Evolutionary conservation across 768 basidiomycete genomes (phyloP).

Genomic region (Mycena epipterygia): DNA sequence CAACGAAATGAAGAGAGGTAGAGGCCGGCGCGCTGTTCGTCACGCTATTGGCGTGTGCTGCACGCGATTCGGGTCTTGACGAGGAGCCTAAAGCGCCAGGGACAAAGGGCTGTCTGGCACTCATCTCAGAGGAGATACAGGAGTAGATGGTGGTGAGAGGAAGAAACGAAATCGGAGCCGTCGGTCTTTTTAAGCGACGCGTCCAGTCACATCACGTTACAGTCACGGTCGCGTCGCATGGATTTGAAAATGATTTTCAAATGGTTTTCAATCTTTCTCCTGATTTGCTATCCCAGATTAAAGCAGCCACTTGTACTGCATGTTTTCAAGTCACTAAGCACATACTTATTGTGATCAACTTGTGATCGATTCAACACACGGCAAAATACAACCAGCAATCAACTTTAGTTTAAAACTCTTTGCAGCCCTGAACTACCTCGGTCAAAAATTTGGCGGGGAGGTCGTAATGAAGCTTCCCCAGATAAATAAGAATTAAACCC

Average conservation of each 20-base stretch:
- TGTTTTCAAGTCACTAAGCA: too few species aligned
- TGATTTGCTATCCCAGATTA: too few species aligned
- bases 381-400: too few species aligned
- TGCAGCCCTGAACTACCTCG: slow-evolving; percentile 1
- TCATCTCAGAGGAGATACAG: not conserved
- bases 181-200: not conserved
- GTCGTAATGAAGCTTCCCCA: slow-evolving; percentile 14
- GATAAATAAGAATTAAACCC: not conserved
- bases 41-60: slow-evolving; percentile 3
- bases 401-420: too few species aligned
- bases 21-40: too few species aligned
- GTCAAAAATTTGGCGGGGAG: slow-evolving; percentile 3
- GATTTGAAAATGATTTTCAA: too few species aligned
- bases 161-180: not conserved
- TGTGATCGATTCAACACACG: too few species aligned
- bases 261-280: too few species aligned
- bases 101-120: slow-evolving; percentile 22
- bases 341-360: too few species aligned
- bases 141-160: slow-evolving; percentile 7
- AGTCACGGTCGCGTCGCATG: too few species aligned
- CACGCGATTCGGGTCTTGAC: slow-evolving; percentile 23
- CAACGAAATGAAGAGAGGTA: slow-evolving; percentile 15
- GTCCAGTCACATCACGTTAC: not conserved
- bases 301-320: too few species aligned
- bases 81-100: slow-evolving; percentile 3